Conservation (phyloP, 495 filamentous ascomycete genomes). For the Daldinia concentrica region DNA sequence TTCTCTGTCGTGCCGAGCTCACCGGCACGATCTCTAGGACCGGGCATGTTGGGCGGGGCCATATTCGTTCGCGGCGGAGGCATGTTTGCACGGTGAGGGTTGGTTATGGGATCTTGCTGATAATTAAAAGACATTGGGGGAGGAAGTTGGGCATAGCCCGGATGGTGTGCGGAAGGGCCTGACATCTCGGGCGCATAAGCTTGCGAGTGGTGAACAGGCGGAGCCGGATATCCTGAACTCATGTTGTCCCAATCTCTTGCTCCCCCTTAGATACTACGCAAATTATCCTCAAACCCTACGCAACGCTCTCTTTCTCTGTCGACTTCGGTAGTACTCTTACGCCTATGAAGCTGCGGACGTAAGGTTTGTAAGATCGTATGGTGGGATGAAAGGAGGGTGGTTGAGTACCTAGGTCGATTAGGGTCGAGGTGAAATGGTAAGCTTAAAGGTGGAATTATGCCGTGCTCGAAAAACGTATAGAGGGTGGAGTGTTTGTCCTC, state of each 20-base stretch:
- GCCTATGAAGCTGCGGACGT: slow-evolving; percentile 13
- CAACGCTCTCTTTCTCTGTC: slow-evolving; percentile 3
- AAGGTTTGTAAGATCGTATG: background rate
- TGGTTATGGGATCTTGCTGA: slow-evolving; percentile 45
- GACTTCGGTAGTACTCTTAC: slow-evolving; percentile 10
- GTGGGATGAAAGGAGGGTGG: slow-evolving; percentile 11
- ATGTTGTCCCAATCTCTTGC: slow-evolving; percentile 35
- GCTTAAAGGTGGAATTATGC: slow-evolving; percentile 9
- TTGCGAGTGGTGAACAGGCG: slow-evolving; percentile 45
- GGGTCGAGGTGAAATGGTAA: slow-evolving; percentile 3
- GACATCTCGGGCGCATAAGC: slow-evolving; percentile 45
- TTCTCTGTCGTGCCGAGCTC: slow-evolving; percentile 36
- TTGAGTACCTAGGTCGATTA: slow-evolving; percentile 24
- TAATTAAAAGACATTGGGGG: slow-evolving; percentile 47
- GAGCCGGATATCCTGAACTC: slow-evolving; percentile 49
- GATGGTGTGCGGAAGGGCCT: slow-evolving; percentile 43
- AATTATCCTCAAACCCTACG: slow-evolving; percentile 5
- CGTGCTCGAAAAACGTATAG: slow-evolving; percentile 32
- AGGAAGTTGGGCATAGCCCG: slow-evolving; percentile 46
- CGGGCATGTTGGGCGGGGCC: slow-evolving; percentile 47
- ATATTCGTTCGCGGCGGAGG: slow-evolving; percentile 47
- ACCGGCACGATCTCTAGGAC: slow-evolving; percentile 36
- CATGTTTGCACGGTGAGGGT: slow-evolving; percentile 48
- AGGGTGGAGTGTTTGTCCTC: slow-evolving; percentile 28
- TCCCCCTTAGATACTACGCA: slow-evolving; percentile 24